These are phyloP conservation scores for Arachis hypogaea DNA, from an alignment of 306 rosid genomes.

Conservation along the genomic window DNA sequence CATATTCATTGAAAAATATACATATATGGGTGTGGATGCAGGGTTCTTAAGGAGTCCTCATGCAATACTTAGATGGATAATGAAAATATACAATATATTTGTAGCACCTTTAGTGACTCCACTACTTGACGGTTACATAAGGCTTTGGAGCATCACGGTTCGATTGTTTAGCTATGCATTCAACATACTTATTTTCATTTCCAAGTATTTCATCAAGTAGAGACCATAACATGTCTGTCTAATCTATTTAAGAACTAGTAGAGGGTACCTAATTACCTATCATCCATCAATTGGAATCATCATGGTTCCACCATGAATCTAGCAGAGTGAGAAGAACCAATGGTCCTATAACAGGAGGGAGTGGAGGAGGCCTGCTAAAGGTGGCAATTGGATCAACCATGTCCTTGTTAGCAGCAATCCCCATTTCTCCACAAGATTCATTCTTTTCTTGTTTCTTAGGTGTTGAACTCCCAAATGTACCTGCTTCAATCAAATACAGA, in stretches of 20 bases:
- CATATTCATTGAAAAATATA: neutral
- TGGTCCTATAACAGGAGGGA: slow-evolving; percentile 72
- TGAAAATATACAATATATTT: slow-evolving; percentile 46
- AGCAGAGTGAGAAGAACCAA: slow-evolving; percentile 57
- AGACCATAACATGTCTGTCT: neutral
- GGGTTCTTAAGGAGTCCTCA: slow-evolving; percentile 73
- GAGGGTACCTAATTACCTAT: neutral
- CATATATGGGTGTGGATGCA: slow-evolving; percentile 38
- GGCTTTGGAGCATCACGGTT: slow-evolving; percentile 43
- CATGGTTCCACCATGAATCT: slow-evolving; percentile 53
- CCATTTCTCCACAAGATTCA: slow-evolving; percentile 41
- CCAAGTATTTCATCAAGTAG: slow-evolving; percentile 51
- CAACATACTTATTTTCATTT: slow-evolving; percentile 38
- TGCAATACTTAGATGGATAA: slow-evolving; percentile 48
- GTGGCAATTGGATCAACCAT: slow-evolving; percentile 56
- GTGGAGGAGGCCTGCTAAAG: slow-evolving; percentile 67
- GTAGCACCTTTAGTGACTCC: slow-evolving; percentile 49
- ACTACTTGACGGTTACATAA: slow-evolving; percentile 53
- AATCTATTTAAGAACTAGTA: neutral
- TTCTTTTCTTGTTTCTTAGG: slow-evolving; percentile 51
- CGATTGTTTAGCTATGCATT: slow-evolving; percentile 37
- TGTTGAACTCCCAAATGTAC: slow-evolving; percentile 45
- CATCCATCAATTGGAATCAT: slow-evolving; percentile 42
- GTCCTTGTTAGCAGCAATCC: slow-evolving; percentile 45
- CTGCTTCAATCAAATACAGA: slow-evolving; percentile 40